Evolutionary conservation across 768 basidiomycete genomes (phyloP).

Genomic region (Kwoniella dejecticola): DNA sequence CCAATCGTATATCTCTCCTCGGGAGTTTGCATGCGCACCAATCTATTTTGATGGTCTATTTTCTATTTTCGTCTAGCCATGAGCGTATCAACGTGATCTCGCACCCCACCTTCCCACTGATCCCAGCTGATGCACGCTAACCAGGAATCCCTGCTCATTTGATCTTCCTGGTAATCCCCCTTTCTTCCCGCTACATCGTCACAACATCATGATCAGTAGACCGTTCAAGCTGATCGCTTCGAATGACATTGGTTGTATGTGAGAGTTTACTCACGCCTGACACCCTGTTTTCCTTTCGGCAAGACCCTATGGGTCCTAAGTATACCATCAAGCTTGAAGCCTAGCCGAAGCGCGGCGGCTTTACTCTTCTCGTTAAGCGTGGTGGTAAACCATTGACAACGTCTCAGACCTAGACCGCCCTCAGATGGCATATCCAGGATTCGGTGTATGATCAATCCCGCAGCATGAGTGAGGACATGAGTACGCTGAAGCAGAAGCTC

Average conservation of each 20-base stretch:
- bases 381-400: conserved; percentile 40
- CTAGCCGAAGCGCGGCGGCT: conserved; percentile 28
- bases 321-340: conserved; percentile 32
- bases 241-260: not conserved
- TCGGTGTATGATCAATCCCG: conserved; percentile 34
- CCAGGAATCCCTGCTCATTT: conserved; percentile 42
- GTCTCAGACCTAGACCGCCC: conserved; percentile 30
- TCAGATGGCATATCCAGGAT: conserved; percentile 29
- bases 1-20: not conserved
- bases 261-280: conserved; percentile 20
- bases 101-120: conserved; percentile 38
- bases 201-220: too few relatives aligned
- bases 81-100: conserved; percentile 34
- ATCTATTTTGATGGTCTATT: not conserved
- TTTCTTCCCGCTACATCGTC: conserved; percentile 24
- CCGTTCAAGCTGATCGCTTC: not conserved
- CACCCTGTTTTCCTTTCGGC: conserved; percentile 16
- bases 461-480: conserved; percentile 38
- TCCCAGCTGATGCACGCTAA: conserved; percentile 38
- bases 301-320: conserved; percentile 20
- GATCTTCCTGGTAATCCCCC: conserved; percentile 27
- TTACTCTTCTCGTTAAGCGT: conserved; percentile 29
- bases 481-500: conserved; percentile 21
- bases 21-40: too few relatives aligned
- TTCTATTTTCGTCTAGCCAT: conserved; percentile 31